Percentiles rank a stretch among this genome's conserved stretches.
Conservation (phyloP, 768 basidiomycete genomes). For the Rhodotorula diobovata region DNA sequence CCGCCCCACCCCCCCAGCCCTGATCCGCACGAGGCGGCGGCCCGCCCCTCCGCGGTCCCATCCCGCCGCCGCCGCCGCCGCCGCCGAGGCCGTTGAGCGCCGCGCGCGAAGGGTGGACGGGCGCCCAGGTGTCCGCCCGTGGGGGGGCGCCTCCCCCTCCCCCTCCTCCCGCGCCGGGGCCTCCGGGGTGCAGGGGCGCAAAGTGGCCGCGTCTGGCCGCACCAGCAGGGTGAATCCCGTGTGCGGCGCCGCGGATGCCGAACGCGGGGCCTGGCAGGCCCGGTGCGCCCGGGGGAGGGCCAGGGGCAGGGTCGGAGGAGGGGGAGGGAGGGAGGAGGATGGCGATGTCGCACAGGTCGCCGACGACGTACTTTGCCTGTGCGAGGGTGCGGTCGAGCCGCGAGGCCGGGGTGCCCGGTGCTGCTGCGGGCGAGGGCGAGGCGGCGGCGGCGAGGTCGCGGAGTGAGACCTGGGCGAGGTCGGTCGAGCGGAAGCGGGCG, state of each 20-base stretch:
- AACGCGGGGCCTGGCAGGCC: not conserved
- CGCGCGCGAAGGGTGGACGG: not conserved
- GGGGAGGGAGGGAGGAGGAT: not conserved
- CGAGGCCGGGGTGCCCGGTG: not conserved
- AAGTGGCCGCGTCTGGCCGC: too few species aligned
- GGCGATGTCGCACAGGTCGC: constrained; percentile 33
- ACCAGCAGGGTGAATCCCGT: not conserved
- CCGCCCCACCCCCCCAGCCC: not conserved
- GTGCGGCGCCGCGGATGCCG: not conserved
- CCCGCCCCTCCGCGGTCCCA: not conserved
- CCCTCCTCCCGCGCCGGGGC: not conserved
- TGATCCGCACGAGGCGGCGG: not conserved
- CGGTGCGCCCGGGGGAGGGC: not conserved
- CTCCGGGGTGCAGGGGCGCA: not conserved
- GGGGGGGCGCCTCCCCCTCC: not conserved
- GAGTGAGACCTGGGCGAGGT: constrained; percentile 24
- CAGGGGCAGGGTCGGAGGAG: not conserved
- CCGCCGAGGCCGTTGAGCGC: not conserved
- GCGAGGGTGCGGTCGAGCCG: constrained; percentile 24
- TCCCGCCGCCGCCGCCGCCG: not conserved
- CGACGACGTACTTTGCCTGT: constrained; percentile 31
- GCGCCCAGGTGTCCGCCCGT: not conserved
- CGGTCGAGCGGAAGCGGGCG: constrained; percentile 8
- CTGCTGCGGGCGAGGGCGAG: not conserved
- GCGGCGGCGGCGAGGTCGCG: constrained; percentile 21